Evolutionary conservation across 148 eudicot genomes (phyloP).

Genomic region (Camellia granthamiana): DNA sequence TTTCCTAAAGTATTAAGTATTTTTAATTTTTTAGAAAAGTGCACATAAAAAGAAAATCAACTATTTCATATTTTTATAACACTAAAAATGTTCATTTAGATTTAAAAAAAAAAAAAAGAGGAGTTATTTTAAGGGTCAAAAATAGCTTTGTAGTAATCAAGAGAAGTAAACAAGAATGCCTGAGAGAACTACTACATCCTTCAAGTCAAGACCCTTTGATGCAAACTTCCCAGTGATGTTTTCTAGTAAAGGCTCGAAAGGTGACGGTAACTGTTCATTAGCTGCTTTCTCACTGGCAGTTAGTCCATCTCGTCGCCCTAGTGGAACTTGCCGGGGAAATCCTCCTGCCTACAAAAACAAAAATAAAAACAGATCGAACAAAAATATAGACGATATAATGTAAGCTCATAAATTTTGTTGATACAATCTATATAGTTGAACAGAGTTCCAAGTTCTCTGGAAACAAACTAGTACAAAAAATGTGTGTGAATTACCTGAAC

Average conservation of each 20-base stretch:
- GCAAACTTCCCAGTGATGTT: conserved; percentile 47
- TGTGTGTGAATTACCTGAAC: conserved; percentile 17
- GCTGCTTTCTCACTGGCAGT: conserved; percentile 41
- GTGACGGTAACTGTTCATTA: conserved; percentile 38
- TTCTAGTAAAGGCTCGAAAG: conserved; percentile 38
- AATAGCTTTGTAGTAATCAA: background rate
- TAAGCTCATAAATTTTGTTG: background rate
- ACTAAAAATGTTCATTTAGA: too few relatives aligned
- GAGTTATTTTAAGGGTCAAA: background rate
- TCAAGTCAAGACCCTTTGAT: conserved; percentile 45
- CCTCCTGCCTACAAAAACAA: conserved; percentile 40
- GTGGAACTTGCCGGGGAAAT: conserved; percentile 27
- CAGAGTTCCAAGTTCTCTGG: background rate
- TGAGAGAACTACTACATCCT: conserved; percentile 54
- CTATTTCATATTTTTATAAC: too few relatives aligned
- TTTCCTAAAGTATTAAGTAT: too few relatives aligned
- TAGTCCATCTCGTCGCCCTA: conserved; percentile 51
- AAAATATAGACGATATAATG: background rate
- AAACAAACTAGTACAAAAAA: too few relatives aligned
- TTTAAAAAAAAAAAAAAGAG: too few relatives aligned
- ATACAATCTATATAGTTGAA: background rate
- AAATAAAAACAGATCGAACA: background rate
- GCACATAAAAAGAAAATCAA: too few relatives aligned
- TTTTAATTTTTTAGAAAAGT: too few relatives aligned
- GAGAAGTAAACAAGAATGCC: conserved; percentile 26